Evolutionary conservation across 1,284 basidiomycete genomes (phyloP), one percentile per base, ranked within the genome.

Genomic region (Cutaneotrichosporon dermatis): DNA sequence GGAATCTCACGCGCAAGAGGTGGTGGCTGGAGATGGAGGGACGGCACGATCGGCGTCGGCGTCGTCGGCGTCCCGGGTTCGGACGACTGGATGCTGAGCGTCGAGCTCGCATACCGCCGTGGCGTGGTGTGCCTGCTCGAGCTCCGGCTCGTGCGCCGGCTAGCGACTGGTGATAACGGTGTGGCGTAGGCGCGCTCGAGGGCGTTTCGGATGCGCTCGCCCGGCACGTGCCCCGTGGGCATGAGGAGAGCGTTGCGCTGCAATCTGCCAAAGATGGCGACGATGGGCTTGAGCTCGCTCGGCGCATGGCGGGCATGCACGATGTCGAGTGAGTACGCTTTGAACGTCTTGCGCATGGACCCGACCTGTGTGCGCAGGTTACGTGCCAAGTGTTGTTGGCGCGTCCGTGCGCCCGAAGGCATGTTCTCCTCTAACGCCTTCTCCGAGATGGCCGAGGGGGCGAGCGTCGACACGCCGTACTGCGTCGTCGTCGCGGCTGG

Each of bases 201-300:
- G 1, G 75, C 75, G 0, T 64, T 63, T 37, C 69, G 64, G 43
- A 77, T 76, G 7, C 75, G 61, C 49, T 75, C 73, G 1, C 75
- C 75, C 0, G 75, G 74, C 0, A 72, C 67, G 55, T 76, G 73
- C 43, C 69, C 71, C 0, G 69, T 68, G 1, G 69, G 69, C 1
- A 70, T 71, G 4, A 77, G 64, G 12, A 77, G 56, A 3, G 74
- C 66, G 54, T 77, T 77, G 2, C 74, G 68, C 25, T 69, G 64
- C 6, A 77, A 55, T 6, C 67, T 61, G 11, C 58, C 57, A 0
- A 77, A 54, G 0, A 62, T 48, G 35, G 64, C 65, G n/a, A 75
- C 57, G 7, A 73, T 36, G 2, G 63, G 62, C 5, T 55, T 36
- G 1, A 76, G 63, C 0, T 65, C 50, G 0, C 40, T 4, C 1